Conservation (phyloP, 352 stramenopile species). For the Phytophthora sp. region DNA sequence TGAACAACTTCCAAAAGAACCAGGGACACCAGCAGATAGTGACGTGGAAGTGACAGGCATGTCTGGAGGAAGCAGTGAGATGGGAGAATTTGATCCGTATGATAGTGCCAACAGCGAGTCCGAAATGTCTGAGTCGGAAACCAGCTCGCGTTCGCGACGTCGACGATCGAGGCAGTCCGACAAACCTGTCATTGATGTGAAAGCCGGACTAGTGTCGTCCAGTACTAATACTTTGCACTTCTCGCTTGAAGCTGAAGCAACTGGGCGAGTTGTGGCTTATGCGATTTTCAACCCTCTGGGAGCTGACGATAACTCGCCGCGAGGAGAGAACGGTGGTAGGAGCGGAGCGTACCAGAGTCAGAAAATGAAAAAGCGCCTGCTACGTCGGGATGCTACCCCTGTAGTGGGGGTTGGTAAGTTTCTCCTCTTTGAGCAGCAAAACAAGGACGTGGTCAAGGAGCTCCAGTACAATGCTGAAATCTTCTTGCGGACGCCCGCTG, state of each 20-base stretch:
- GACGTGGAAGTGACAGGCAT: constrained; percentile 43
- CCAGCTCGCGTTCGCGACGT: constrained; percentile 31
- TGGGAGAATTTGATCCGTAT: constrained; percentile 55
- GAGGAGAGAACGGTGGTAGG: constrained; percentile 26
- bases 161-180: constrained; percentile 39
- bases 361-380: constrained; percentile 73
- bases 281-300: constrained; percentile 70
- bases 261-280: constrained; percentile 81
- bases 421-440: constrained; percentile 89
- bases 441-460: constrained; percentile 92
- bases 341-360: constrained; percentile 49
- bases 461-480: constrained; percentile 89
- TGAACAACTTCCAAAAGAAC: constrained; percentile 68
- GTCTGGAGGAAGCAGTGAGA: constrained; percentile 38
- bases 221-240: constrained; percentile 81
- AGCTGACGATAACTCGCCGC: constrained; percentile 31
- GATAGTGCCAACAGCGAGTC: constrained; percentile 89
- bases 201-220: constrained; percentile 38
- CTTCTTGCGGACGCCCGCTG: constrained; percentile 68
- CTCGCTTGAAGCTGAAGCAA: constrained; percentile 82
- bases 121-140: constrained; percentile 81
- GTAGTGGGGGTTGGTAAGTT: constrained; percentile 81
- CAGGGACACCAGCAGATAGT: constrained; percentile 37
- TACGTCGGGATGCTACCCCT: constrained; percentile 74
- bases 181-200: constrained; percentile 33